Evolutionary conservation across 2,329 filamentous ascomycete species (phyloP).

Genomic region (Pseudocercospora musae): DNA sequence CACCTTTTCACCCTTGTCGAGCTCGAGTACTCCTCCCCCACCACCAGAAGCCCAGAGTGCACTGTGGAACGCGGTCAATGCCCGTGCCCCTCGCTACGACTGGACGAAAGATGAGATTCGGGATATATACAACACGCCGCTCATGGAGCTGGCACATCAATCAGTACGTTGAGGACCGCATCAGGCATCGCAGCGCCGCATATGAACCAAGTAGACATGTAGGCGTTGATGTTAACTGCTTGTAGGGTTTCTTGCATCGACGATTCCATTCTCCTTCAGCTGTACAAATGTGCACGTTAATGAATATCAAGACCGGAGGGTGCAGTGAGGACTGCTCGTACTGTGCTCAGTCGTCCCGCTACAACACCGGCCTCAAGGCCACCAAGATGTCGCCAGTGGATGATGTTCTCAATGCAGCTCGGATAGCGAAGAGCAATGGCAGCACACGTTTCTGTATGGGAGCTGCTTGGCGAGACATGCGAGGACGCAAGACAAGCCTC

Average conservation of each 20-base stretch:
- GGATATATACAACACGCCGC: conserved; percentile 74
- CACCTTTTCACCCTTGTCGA: conserved; percentile 29
- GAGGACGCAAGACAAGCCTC: conserved; percentile 77
- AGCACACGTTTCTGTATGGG: conserved; percentile 95
- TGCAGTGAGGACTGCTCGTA: conserved; percentile 92
- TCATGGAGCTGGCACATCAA: conserved; percentile 63
- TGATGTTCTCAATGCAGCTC: conserved; percentile 73
- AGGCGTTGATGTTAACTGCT: not conserved
- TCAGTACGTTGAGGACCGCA: conserved; percentile 23
- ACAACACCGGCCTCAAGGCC: conserved; percentile 73
- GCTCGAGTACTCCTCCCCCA: conserved; percentile 23
- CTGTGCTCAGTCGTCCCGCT: conserved; percentile 82
- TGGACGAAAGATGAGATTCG: conserved; percentile 82
- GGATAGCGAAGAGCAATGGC: conserved; percentile 74
- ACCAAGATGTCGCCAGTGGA: conserved; percentile 77
- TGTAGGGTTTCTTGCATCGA: conserved; percentile 70
- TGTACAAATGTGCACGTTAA: conserved; percentile 88
- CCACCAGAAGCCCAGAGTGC: conserved; percentile 30
- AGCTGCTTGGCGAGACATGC: conserved; percentile 91
- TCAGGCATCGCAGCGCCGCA: not conserved
- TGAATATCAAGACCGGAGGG: conserved; percentile 95
- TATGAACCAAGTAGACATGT: not conserved
- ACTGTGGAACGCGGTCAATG: conserved; percentile 55
- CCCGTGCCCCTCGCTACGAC: conserved; percentile 61
- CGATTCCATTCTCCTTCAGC: conserved; percentile 80